These are phyloP conservation scores for Xylaria digitata DNA, from an alignment of 2,329 filamentous ascomycete genomes.

Conservation along the genomic window DNA sequence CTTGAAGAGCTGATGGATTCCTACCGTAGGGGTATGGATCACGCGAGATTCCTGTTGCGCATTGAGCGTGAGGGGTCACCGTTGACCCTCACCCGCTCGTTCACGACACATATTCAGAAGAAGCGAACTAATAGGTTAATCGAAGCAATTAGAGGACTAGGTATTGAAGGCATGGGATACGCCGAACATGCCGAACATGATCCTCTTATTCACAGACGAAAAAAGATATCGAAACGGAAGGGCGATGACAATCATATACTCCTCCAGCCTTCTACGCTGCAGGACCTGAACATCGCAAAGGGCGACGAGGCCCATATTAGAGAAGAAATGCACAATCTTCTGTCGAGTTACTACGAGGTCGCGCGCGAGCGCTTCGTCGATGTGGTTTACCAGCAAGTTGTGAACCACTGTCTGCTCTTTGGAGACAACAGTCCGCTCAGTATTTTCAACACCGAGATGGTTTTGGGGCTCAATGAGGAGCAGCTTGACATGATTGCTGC, in stretches of 20 bases:
- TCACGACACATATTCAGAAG: slow-evolving; percentile 53
- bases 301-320: slow-evolving; percentile 51
- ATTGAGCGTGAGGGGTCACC: slow-evolving; percentile 60
- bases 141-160: slow-evolving; percentile 32
- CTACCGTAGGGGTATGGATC: slow-evolving; percentile 58
- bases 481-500: slow-evolving; percentile 68
- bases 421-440: slow-evolving; percentile 62
- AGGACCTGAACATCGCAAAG: slow-evolving; percentile 45
- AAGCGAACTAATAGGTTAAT: slow-evolving; percentile 43
- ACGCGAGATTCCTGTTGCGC: slow-evolving; percentile 59
- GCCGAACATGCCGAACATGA: too few species aligned
- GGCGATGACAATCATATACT: slow-evolving; percentile 35
- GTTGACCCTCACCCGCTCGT: slow-evolving; percentile 63
- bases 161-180: background rate
- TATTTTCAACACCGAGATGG: slow-evolving; percentile 63
- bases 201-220: too few species aligned
- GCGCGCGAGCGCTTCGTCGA: slow-evolving; percentile 72
- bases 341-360: slow-evolving; percentile 71
- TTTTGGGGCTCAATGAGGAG: slow-evolving; percentile 59
- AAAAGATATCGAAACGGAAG: slow-evolving; percentile 21
- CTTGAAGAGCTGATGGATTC: slow-evolving; percentile 55
- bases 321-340: slow-evolving; percentile 65
- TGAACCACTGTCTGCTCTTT: slow-evolving; percentile 64
- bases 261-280: slow-evolving; percentile 40
- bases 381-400: slow-evolving; percentile 67